Evolutionary conservation across 2,329 filamentous ascomycete genomes (phyloP).

Genomic region (Penicillium oxalicum): DNA sequence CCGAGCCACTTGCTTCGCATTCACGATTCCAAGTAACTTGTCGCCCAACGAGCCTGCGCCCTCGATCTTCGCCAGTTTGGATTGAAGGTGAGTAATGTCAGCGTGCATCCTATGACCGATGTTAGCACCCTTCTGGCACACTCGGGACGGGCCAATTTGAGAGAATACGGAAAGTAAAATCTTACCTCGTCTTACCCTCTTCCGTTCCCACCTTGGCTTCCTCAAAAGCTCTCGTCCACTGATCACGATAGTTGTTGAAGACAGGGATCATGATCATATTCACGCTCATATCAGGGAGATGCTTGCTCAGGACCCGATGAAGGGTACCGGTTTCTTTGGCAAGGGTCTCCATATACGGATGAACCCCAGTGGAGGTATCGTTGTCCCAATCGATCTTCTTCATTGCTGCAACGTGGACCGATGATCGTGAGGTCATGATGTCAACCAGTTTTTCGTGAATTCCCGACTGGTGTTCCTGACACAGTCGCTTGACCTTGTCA

Average conservation of each 20-base stretch:
- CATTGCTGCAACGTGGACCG: constrained; percentile 68
- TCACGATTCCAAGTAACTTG: constrained; percentile 52
- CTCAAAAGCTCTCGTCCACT: constrained; percentile 66
- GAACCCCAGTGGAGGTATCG: constrained; percentile 45
- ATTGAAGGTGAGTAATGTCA: constrained; percentile 68
- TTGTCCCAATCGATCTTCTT: constrained; percentile 69
- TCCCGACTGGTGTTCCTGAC: constrained; percentile 82
- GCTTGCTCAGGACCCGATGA: constrained; percentile 75
- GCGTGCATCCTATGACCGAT: constrained; percentile 57
- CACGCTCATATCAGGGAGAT: constrained; percentile 70
- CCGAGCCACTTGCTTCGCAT: constrained; percentile 30
- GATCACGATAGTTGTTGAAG: constrained; percentile 72
- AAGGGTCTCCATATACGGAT: constrained; percentile 77
- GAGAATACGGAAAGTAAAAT: constrained; percentile 2
- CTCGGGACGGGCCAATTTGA: too few relatives aligned
- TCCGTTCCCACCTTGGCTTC: constrained; percentile 61
- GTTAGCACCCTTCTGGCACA: constrained; percentile 9
- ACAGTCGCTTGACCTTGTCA: constrained; percentile 75
- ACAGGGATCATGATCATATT: constrained; percentile 80
- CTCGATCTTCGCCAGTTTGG: constrained; percentile 68
- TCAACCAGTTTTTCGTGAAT: constrained; percentile 92
- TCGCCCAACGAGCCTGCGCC: constrained; percentile 70
- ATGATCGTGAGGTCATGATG: constrained; percentile 77
- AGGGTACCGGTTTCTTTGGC: constrained; percentile 80
- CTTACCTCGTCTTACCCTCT: constrained; percentile 65